Evolutionary conservation across 805 yeast species (phyloP).

Genomic region (Nakazawaea pomicola): DNA sequence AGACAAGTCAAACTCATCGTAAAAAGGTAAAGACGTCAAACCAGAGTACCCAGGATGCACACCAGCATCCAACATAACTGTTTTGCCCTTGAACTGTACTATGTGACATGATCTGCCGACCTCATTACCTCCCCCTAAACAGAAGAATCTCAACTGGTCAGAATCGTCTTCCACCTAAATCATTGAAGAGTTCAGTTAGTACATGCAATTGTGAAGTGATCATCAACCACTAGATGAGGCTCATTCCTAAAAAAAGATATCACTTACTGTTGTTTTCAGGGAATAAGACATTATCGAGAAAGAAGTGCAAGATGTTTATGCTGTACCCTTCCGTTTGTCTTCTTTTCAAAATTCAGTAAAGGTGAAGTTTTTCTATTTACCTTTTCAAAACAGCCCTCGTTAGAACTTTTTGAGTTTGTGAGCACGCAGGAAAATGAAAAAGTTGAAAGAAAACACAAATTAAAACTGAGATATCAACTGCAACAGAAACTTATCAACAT

Average conservation of each 20-base stretch:
- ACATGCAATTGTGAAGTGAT: too few species aligned
- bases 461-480: not conserved
- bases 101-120: constrained; percentile 97
- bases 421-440: not conserved
- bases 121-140: constrained; percentile 97
- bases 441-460: not conserved
- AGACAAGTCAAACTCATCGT: constrained; percentile 89
- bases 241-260: too few species aligned
- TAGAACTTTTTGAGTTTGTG: not conserved
- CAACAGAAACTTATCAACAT: too few species aligned
- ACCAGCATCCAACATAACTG: constrained; percentile 96
- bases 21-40: constrained; percentile 85
- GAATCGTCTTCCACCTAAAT: constrained; percentile 8
- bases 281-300: not conserved
- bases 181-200: too few species aligned
- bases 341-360: too few species aligned
- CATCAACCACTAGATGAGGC: too few species aligned
- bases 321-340: not conserved
- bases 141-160: constrained; percentile 46
- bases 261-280: not conserved
- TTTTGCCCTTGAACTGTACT: constrained; percentile 86
- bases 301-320: not conserved
- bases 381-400: not conserved
- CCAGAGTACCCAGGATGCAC: constrained; percentile 96
- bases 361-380: too few species aligned